Evolutionary conservation across 164 flowering plant species (phyloP).

Genomic region (Magnolia sinica): DNA sequence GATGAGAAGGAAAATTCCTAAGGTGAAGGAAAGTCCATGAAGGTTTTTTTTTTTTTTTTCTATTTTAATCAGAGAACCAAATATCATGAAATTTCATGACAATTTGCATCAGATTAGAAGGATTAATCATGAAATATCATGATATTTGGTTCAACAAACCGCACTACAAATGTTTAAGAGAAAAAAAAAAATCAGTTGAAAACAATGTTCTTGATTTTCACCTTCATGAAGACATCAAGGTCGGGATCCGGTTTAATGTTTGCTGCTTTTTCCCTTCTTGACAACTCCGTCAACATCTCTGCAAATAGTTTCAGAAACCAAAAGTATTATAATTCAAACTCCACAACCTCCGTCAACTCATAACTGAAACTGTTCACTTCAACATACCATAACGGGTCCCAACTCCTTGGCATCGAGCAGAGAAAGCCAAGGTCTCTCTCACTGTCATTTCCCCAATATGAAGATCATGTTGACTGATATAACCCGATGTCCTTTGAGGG

Average conservation of each 20-base stretch:
- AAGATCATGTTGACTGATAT: conserved; percentile 59
- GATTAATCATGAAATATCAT: too few species aligned
- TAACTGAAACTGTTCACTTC: not conserved
- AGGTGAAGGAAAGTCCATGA: too few species aligned
- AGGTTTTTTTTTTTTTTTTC: too few species aligned
- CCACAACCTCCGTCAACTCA: not conserved
- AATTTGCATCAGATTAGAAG: not conserved
- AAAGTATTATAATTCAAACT: not conserved
- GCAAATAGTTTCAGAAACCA: not conserved
- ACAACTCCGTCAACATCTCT: conserved; percentile 30
- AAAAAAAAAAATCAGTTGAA: too few species aligned
- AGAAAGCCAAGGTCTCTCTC: conserved; percentile 53
- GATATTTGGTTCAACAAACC: too few species aligned
- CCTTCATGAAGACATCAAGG: conserved; percentile 36
- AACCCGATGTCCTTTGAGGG: conserved; percentile 62
- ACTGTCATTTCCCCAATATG: conserved; percentile 66
- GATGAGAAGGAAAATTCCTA: not conserved
- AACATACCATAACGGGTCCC: conserved; percentile 48
- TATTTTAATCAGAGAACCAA: too few species aligned
- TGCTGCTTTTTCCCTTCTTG: conserved; percentile 30
- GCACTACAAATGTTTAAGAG: not conserved
- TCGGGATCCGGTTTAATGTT: conserved; percentile 32
- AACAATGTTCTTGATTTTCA: not conserved
- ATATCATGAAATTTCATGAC: not conserved
- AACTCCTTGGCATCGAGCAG: conserved; percentile 65